These are phyloP conservation scores for Prunus davidiana DNA, from an alignment of 306 rosid genomes.

Conservation along the genomic window DNA sequence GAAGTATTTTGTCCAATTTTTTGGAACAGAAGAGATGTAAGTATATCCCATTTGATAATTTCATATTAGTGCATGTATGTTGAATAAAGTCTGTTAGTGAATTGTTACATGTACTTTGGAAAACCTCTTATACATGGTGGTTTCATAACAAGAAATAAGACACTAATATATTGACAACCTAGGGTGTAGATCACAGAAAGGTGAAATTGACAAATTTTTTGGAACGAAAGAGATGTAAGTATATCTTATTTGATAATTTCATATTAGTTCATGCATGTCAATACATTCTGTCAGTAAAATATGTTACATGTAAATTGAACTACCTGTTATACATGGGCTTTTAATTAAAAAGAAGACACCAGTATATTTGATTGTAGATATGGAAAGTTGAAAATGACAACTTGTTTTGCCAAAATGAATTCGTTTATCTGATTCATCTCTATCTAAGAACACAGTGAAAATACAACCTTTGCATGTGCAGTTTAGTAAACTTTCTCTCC, in stretches of 20 bases:
- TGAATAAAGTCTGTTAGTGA: conserved; percentile 2
- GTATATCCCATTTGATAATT: conserved; percentile 29
- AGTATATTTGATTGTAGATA: not conserved
- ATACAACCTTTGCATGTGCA: not conserved
- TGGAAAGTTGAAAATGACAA: conserved; percentile 39
- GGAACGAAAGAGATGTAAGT: conserved; percentile 85
- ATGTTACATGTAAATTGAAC: conserved; percentile 1
- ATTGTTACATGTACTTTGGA: not conserved
- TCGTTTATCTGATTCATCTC: not conserved
- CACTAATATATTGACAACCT: conserved; percentile 3
- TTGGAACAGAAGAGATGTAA: conserved; percentile 93
- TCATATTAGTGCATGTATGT: not conserved
- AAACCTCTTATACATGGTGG: not conserved
- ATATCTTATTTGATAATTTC: conserved; percentile 15
- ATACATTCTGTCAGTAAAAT: not conserved
- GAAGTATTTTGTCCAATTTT: conserved; percentile 88
- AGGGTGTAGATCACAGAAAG: not conserved
- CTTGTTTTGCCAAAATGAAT: conserved; percentile 18
- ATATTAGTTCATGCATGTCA: not conserved
- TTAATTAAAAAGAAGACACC: not conserved
- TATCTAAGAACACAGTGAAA: not conserved
- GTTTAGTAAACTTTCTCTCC: not conserved
- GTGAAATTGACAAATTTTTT: conserved; percentile 60
- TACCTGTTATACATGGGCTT: not conserved
- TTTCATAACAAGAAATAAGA: not conserved